Evolutionary conservation across 2,329 filamentous ascomycete species (phyloP), one percentile per base, ranked within the genome.

Genomic region (Fusarium sp.): DNA sequence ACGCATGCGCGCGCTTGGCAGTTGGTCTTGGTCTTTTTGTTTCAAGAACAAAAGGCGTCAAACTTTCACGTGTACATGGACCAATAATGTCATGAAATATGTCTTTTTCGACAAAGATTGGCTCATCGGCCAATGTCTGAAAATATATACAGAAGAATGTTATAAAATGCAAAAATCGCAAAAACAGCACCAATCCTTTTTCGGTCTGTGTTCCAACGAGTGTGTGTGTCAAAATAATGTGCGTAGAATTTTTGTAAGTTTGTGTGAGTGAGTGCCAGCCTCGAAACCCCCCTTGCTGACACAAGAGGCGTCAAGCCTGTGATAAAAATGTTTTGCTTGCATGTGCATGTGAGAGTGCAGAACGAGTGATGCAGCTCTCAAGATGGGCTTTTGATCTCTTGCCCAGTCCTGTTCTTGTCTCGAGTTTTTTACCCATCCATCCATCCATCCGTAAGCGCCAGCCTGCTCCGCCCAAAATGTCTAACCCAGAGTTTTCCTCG

Each of bases 221-320:
- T 73, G 79, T 76, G 45, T 74, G 76, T 80, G 48, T 29, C 8
- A 37, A 35, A 50, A 27, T 50, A 50, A 67, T 71, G 69, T 74
- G 64, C 58, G 61, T 62, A 67, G 68, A 74, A 75, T 71, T 52
- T 52, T 31, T 18, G 59, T 62, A 62, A n/a, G 22, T 48, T 48
- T 52, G 71, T 80, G 69, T 62, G 79, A 81, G 75, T 78, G 79
- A 81, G 76, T 78, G 79, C 78, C 77, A 81, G 79, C 68, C 75
- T 74, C 71, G 37, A 65, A 65, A 78, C 39, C 65, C 68, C 76
- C 68, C 76, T 74, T 76, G 71, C 60, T 57, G 27, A 69, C 64
- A 70, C 75, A 70, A 74, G 76, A 80, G 63, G 65, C 72, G 69
- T 77, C 76, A 74, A 78, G 72, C 71, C 77, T 80, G 75, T 80